Conservation (phyloP, 495 filamentous ascomycete genomes). For the Neurospora intermedia region DNA sequence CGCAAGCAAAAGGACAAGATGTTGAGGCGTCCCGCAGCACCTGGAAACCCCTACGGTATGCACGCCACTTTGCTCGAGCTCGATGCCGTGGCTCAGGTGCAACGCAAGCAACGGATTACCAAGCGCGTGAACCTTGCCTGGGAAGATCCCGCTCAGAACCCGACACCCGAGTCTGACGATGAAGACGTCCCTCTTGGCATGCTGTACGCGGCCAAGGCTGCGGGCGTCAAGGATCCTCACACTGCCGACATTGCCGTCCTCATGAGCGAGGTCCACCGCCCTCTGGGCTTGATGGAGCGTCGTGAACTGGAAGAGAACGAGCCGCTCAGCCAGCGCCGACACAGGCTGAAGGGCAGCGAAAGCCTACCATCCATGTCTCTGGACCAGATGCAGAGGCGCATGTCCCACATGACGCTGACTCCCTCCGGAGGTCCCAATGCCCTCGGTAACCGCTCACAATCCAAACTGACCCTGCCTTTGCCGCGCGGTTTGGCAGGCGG, state of each 20-base stretch:
- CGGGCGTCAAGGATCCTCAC: constrained; percentile 25
- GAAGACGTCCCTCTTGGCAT: constrained; percentile 81
- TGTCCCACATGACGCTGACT: constrained; percentile 30
- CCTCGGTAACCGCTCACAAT: constrained; percentile 14
- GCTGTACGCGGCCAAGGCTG: constrained; percentile 55
- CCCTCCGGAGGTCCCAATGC: constrained; percentile 5
- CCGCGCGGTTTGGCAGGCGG: constrained; percentile 6
- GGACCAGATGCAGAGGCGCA: constrained; percentile 24
- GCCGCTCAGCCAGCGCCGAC: constrained; percentile 69
- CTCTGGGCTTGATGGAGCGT: constrained; percentile 75
- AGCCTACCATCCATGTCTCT: constrained; percentile 12
- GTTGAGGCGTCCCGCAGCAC: constrained; percentile 57
- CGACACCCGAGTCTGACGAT: constrained; percentile 38
- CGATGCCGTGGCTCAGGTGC: constrained; percentile 81
- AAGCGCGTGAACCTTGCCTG: constrained; percentile 79
- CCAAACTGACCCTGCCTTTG: constrained; percentile 13
- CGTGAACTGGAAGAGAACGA: constrained; percentile 85
- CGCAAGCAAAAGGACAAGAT: constrained; percentile 75
- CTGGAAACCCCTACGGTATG: constrained; percentile 61
- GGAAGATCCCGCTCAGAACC: constrained; percentile 52
- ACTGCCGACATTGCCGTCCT: constrained; percentile 40
- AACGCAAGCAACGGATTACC: constrained; percentile 60
- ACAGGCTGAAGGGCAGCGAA: constrained; percentile 55
- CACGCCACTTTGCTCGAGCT: constrained; percentile 84
- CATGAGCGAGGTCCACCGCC: constrained; percentile 44